Evolutionary conservation across 1,284 basidiomycete species (phyloP).

Genomic region (Malassezia vespertilionis): DNA sequence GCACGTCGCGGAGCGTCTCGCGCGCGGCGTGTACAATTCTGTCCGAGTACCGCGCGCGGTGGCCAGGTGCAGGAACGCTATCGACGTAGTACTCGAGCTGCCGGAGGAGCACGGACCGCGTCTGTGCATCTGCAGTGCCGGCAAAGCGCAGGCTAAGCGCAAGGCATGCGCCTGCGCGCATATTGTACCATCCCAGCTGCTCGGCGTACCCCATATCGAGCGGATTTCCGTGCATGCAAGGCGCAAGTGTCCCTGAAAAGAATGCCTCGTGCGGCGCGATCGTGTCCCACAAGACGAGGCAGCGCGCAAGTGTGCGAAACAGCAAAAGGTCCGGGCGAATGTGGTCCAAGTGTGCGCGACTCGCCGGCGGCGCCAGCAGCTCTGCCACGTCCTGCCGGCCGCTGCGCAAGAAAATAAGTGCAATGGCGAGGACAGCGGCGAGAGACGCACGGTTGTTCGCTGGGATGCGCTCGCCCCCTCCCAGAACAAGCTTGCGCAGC

Average conservation of each 20-base stretch:
- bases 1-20: constrained; percentile 75
- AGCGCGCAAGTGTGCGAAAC: constrained; percentile 64
- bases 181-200: constrained; percentile 35
- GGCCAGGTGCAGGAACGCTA: constrained; percentile 21
- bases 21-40: constrained; percentile 58
- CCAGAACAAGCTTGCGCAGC: constrained; percentile 24
- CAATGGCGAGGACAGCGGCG: constrained; percentile 75
- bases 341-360: constrained; percentile 64
- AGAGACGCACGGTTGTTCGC: constrained; percentile 52
- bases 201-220: constrained; percentile 46
- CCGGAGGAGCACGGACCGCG: constrained; percentile 67
- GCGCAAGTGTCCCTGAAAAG: constrained; percentile 50
- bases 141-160: constrained; percentile 84
- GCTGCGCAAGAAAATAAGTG: constrained; percentile 81
- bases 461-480: constrained; percentile 4
- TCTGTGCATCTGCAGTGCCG: constrained; percentile 56
- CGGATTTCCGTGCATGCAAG: constrained; percentile 51
- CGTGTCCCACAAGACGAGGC: constrained; percentile 76
- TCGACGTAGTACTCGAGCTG: constrained; percentile 56
- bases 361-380: constrained; percentile 70
- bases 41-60: constrained; percentile 10
- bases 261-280: constrained; percentile 66
- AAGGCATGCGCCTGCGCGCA: constrained; percentile 69
- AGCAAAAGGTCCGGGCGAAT: constrained; percentile 79
- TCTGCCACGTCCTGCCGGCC: constrained; percentile 72